Base-by-base conservation (phyloP, 2,329 filamentous ascomycete species). In the Capronia americana region DNA sequence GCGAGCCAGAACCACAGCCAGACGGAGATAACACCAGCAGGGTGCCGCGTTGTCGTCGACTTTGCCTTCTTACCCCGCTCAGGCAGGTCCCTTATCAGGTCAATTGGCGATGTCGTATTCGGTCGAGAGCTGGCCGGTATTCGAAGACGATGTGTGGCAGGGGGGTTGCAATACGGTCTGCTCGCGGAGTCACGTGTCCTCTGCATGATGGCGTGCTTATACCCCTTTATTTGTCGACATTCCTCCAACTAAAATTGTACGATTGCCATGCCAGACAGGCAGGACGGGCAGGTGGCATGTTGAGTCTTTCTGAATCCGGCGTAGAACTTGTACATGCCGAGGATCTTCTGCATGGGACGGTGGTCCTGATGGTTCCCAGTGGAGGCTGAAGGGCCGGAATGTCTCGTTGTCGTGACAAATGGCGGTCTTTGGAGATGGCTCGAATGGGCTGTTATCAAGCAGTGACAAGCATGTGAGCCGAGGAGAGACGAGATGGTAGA, bases 181-280 rank as follows among this genome's bases (percentile, higher is more conserved):
- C 17, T 17, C 2, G n/a, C 32, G 6, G 38, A 12, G 20, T 65
- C 68, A 70, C 65, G 68, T 70, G 68, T 63, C 10, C 11, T 14
- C 26, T 30, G 28, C 53, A 55, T 55, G n/a, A 70, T 70, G 50
- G 68, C 68, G 68, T 70, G 68, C 65, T 70, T 60, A 5, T 46
- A 62, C 48, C 38, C 55, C 54, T 57, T 57, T 63, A 64, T 67
- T 63, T 63, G 67, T 51, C 67, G 65, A 65, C 64, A 54, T 38
- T 57, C 55, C 24, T 17, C 57, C 62, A 38, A 67, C 61, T 44
- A 34, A 44, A 12, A 51, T 20, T 46, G 11, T 46, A 58, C 44
- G 44, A 30, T 57, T 46, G 11, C 51, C 46, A 50, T 46, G 38
- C 24, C n/a, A 26, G 48, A 30, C 10, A 53, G 20, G 32, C 50